Evolutionary conservation across 2,329 filamentous ascomycete species (phyloP), one percentile per base, ranked within the genome.

Genomic region (Boeremia lycopersici): DNA sequence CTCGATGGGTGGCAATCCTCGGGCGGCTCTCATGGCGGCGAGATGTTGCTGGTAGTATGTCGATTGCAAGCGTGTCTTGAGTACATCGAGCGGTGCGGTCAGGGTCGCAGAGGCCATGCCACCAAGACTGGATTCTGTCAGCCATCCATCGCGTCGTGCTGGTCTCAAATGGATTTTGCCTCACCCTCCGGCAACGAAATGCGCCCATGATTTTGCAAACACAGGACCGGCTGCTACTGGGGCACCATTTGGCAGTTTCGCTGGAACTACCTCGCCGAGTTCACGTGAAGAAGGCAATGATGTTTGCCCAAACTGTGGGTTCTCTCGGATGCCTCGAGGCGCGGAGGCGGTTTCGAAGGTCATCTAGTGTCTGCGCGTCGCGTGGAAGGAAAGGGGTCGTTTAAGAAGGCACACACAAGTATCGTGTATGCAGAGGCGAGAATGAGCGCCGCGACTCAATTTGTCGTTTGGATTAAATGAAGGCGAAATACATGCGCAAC

Each of bases 11-110:
- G 70, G 82, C 1, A 82, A 69, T 11, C 80, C 79, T 48, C 82
- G 80, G 35, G 86, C 83, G n/a, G 84, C 79, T 44, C 89, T 85
- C 8, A 85, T 83, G 13, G 88, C 85, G 28, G 83, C 83, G 40
- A 96, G 83, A 75, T 96, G 90, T 8, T 87, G 82, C 74, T 96
- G 91, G 81, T 97, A 97, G 74, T 96, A 96, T 71, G 96, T 93
- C 68, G 91, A 96, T 74, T 98, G 93, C 3, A 98, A 82, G 31
- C 93, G 87, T 10, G 93, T 98, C 76, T 96, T 96, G 45, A 98
- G 84, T 29, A 97, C 93, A 71, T 97, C 93, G 56, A 98, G 88
- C 19, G 93, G 93, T 8, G 91, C 92, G 1, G 93, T 97, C n/a
- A 97, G 78, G n/a, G 90, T 88, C 23, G 93, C 90, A 10, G 93